A percentile compares a stretch with the other conserved stretches of the same genome.
Evolutionary conservation across 768 basidiomycete species (phyloP).

Genomic region (Lactarius hengduanensis): DNA sequence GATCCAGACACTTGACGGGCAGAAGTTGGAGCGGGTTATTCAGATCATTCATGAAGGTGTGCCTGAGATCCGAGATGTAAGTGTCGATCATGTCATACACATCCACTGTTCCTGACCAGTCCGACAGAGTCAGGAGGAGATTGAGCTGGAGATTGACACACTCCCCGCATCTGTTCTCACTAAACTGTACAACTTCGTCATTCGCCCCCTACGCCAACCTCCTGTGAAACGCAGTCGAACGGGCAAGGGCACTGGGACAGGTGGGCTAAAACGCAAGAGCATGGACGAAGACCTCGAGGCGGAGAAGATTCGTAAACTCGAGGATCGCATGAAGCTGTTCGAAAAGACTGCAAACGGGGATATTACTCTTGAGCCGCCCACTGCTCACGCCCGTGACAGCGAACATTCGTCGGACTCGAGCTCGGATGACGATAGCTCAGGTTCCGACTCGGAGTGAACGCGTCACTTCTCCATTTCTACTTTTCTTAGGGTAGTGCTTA

Average conservation of each 20-base stretch:
- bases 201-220: slow-evolving; percentile 66
- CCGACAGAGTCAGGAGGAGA: slow-evolving; percentile 88
- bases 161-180: slow-evolving; percentile 84
- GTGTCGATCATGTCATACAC: slow-evolving; percentile 36
- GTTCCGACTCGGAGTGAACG: slow-evolving; percentile 78
- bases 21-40: slow-evolving; percentile 85
- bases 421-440: slow-evolving; percentile 76
- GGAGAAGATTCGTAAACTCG: slow-evolving; percentile 89
- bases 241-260: slow-evolving; percentile 82
- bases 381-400: slow-evolving; percentile 50
- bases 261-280: slow-evolving; percentile 88
- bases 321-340: slow-evolving; percentile 84
- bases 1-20: slow-evolving; percentile 80
- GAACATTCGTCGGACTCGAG: slow-evolving; percentile 81
- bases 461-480: slow-evolving; percentile 1
- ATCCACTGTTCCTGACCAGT: slow-evolving; percentile 24
- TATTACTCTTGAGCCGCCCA: slow-evolving; percentile 37
- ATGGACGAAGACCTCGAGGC: slow-evolving; percentile 98
- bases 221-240: slow-evolving; percentile 59
- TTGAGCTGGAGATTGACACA: slow-evolving; percentile 95
- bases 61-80: slow-evolving; percentile 89
- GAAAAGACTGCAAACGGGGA: slow-evolving; percentile 48
- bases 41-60: slow-evolving; percentile 93
- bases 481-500: slow-evolving; percentile 14
- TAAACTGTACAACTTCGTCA: slow-evolving; percentile 93